Evolutionary conservation across 176 grass and related monocot genomes (phyloP).

Genomic region (Paspalum vaginatum): DNA sequence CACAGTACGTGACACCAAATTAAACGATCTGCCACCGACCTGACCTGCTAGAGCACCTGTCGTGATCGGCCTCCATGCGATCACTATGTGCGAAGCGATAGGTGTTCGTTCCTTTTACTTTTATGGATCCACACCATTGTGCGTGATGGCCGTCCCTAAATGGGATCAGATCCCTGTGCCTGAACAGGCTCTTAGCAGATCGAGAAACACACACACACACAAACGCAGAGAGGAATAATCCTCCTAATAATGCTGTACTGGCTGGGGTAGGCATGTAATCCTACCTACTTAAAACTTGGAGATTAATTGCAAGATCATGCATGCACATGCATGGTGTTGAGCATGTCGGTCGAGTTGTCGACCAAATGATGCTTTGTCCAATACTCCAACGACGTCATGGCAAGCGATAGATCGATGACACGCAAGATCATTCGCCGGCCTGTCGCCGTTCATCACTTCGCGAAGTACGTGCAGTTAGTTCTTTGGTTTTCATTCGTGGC

Average conservation of each 20-base stretch:
- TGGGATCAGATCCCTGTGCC: background rate
- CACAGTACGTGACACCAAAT: too few relatives aligned
- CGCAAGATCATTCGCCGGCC: too few relatives aligned
- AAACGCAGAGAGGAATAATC: too few relatives aligned
- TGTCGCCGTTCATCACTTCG: too few relatives aligned
- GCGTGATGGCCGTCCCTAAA: background rate
- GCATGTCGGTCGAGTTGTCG: too few relatives aligned
- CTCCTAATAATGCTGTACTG: background rate
- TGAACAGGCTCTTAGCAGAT: background rate
- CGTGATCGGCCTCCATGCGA: background rate
- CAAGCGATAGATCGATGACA: too few relatives aligned
- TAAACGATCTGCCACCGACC: background rate
- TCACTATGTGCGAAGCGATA: background rate
- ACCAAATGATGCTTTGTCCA: too few relatives aligned
- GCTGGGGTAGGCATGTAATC: constrained; percentile 20
- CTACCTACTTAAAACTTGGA: background rate
- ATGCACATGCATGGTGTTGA: background rate
- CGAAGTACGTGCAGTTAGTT: too few relatives aligned
- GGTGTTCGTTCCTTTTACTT: background rate
- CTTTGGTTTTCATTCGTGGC: too few relatives aligned
- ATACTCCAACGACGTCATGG: too few relatives aligned
- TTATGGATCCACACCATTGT: background rate
- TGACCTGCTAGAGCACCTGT: background rate
- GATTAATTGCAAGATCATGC: background rate
- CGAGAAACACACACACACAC: background rate